Evolutionary conservation across 805 yeast species (phyloP).

Genomic region (Barnettozyma californica): DNA sequence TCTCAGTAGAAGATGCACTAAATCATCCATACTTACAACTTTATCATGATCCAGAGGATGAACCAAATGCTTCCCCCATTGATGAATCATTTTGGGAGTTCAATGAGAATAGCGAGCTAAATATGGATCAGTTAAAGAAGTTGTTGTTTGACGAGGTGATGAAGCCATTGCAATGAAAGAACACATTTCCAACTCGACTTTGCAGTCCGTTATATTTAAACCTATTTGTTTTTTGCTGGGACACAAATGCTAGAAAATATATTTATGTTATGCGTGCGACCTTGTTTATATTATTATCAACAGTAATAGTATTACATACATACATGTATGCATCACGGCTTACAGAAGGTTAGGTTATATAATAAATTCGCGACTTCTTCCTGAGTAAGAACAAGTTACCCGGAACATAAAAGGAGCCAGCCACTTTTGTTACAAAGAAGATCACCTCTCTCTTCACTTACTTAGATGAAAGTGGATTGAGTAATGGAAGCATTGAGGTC

Average conservation of each 20-base stretch:
- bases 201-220: background rate
- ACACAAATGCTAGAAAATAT: no score
- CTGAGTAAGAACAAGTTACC: background rate
- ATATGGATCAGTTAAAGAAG: constrained; percentile 66
- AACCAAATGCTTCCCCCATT: constrained; percentile 42
- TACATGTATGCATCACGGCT: no score
- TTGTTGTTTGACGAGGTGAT: constrained; percentile 79
- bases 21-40: constrained; percentile 64
- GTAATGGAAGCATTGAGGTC: background rate
- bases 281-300: no score
- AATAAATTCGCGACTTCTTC: background rate
- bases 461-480: background rate
- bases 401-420: background rate
- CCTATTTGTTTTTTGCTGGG: no score
- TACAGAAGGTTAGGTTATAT: no score
- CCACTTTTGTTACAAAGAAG: background rate
- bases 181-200: background rate
- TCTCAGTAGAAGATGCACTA: constrained; percentile 69
- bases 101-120: constrained; percentile 49
- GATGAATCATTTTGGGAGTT: constrained; percentile 37
- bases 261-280: no score
- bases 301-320: no score
- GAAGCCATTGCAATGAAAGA: constrained; percentile 32
- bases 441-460: background rate
- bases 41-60: constrained; percentile 71